phyloP scores from a whole-genome alignment of 2,329 filamentous ascomycete genomes.

The Dactylellina leptospora region DNA sequence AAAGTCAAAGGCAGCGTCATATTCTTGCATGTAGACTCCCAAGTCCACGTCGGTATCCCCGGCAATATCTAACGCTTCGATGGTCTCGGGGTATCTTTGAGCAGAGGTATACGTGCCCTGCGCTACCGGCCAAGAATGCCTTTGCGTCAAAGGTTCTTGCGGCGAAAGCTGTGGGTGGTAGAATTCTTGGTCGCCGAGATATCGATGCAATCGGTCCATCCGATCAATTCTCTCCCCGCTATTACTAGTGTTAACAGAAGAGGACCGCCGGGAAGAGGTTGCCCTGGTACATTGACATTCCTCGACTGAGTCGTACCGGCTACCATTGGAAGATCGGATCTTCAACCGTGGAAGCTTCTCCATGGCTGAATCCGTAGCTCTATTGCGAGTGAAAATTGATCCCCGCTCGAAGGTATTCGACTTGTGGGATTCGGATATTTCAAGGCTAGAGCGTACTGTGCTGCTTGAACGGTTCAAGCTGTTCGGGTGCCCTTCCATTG shows the following conservation, averaged over 20 bases:
- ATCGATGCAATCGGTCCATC: not conserved
- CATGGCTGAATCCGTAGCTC: too few species aligned
- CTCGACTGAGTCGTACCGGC: too few species aligned
- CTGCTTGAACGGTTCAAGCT: too few species aligned
- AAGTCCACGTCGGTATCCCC: not conserved
- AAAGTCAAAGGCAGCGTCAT: not conserved
- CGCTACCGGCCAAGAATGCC: conserved; percentile 11
- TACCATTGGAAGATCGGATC: too few species aligned
- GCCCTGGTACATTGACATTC: too few species aligned
- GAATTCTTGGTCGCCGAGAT: not conserved
- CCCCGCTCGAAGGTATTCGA: too few species aligned
- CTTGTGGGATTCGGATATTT: too few species aligned
- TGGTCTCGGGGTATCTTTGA: not conserved
- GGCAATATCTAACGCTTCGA: conserved; percentile 11
- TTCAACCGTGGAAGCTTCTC: too few species aligned
- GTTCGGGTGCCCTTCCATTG: too few species aligned
- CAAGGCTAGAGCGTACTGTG: too few species aligned
- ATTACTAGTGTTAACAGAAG: not conserved
- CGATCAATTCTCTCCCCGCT: not conserved
- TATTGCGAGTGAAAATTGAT: too few species aligned
- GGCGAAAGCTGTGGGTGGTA: conserved; percentile 28
- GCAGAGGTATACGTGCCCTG: not conserved
- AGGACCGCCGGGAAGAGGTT: not conserved
- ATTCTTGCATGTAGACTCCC: conserved; percentile 12
- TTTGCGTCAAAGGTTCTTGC: not conserved